Base-by-base conservation (phyloP, 176 grass and related monocot species). In the Rhynchospora tenuis region DNA sequence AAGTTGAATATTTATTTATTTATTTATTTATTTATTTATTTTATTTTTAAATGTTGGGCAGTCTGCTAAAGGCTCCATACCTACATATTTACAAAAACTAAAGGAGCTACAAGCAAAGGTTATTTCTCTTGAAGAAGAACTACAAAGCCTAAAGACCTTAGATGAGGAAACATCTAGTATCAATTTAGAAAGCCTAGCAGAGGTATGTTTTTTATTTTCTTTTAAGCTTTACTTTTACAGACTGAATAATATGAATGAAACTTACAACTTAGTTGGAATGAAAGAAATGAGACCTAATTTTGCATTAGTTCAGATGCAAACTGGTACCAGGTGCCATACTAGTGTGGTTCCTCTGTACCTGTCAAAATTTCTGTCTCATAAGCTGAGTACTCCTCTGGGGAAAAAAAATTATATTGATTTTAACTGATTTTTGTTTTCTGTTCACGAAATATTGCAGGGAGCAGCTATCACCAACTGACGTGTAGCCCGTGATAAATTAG, bases 71-170 rank as follows among this genome's bases (percentile, higher is more conserved):
- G 28, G 38, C 28, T 78, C 33, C 10, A 55, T 58, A 78, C 74
- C 74, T 28, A 58, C 74, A 58, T 78, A 58, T 78, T n/a, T 78
- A 10, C 17, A 78, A 78, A 78, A 56, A 78, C 74, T 78, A 59
- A 24, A 59, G 13, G 51, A 78, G 74, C 74, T 78, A 58, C 24
- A 78, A 78, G 23, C 50, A 57, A 78, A 78, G 28, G 74, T 78
- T 78, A 17, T 7, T 17, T 61, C 77, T 19, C 55, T 80, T 80
- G 77, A 80, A 60, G 23, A 58, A 59, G 54, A 80, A 61, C 16
- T 78, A 78, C 22, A 57, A 55, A 78, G 74, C 74, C 50, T 78
- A 17, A 80, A 61, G n/a, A 59, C 16, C 19, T 45, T 59, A 80
- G 26, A 80, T 42, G 77, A 60, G 16, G 77, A 80, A 42, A 42